Evolutionary conservation across 1,139 yeast genomes (phyloP).

Genomic region (Blastobotrys ciferrii): DNA sequence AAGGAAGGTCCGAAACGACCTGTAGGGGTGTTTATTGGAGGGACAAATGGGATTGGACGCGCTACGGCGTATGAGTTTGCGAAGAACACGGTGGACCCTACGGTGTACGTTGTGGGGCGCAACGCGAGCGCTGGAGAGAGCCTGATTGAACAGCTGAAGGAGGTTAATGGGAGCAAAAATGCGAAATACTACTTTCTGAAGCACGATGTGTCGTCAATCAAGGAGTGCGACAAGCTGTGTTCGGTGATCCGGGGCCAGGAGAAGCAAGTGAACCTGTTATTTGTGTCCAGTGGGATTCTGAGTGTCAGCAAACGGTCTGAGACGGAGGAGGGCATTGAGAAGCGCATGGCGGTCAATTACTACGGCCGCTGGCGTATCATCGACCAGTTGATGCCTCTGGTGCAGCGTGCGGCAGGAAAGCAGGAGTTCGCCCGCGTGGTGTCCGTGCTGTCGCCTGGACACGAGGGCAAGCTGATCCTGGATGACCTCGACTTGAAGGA

Average conservation of each 20-base stretch:
- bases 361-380: slow-evolving; percentile 31
- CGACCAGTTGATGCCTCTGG: slow-evolving; percentile 26
- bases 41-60: slow-evolving; percentile 36
- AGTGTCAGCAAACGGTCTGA: slow-evolving; percentile 22
- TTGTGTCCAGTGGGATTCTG: slow-evolving; percentile 27
- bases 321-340: slow-evolving; percentile 32
- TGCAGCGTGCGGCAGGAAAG: slow-evolving; percentile 26
- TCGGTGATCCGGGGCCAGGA: slow-evolving; percentile 25
- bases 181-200: slow-evolving; percentile 25
- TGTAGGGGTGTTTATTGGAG: slow-evolving; percentile 36
- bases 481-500: slow-evolving; percentile 29
- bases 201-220: slow-evolving; percentile 27
- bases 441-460: slow-evolving; percentile 29
- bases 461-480: slow-evolving; percentile 22
- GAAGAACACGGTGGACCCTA: slow-evolving; percentile 29
- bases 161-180: not conserved
- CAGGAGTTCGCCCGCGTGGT: slow-evolving; percentile 31
- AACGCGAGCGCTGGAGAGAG: slow-evolving; percentile 26
- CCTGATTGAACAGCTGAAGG: slow-evolving; percentile 25
- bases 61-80: slow-evolving; percentile 34
- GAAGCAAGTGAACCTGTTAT: slow-evolving; percentile 28
- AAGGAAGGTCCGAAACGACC: slow-evolving; percentile 11
- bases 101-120: slow-evolving; percentile 35
- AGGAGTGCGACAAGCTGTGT: slow-evolving; percentile 26
- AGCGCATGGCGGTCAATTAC: slow-evolving; percentile 28